Base-by-base conservation (phyloP, 1,284 basidiomycete species). In the Volvariella surrecta region DNA sequence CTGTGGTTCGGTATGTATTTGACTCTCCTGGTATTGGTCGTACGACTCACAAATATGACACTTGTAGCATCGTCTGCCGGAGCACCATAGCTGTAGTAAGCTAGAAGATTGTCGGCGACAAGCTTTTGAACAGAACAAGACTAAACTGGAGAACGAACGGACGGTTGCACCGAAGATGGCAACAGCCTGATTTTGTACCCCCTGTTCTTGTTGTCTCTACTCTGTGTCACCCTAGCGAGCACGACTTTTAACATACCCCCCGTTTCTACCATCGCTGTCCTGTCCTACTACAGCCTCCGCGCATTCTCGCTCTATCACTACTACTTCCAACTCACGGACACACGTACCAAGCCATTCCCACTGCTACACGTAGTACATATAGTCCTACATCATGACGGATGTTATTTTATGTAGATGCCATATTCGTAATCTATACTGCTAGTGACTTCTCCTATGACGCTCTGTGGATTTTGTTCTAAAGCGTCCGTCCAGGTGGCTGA, bases 151-250 rank as follows among this genome's bases (percentile, higher is more conserved):
- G 71, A 79, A 79, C 52, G 88, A 91, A 65, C 77, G 82, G 62
- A 90, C 88, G n/a, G 80, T 87, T 24, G 80, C 82, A 30, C 69
- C 80, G 56, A 90, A 90, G 79, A 81, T 91, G 73, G 79, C 82
- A 46, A 80, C 77, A 41, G 83, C 82, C 60, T 89, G 68, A 49
- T 50, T 39, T 32, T 39, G 22, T 22, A 17, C 48, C 42, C 40
- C 45, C 43, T 44, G 31, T 41, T 46, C 30, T 42, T 32, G 45
- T 32, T 48, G n/a, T 43, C 40, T 40, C 22, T 28, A n/a, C n/a
- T n/a, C n/a, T 45, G 42, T 44, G 34, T 48, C 37, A 46, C 45
- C 39, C 38, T 15, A 7, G 38, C 45, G 20, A 32, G 35, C 21
- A 24, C 37, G 35, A 34, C n/a, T 16, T 21, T 19, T 6, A 15